phyloP scores from a whole-genome alignment of 75 land plant species.

The Azolla pinnata region DNA sequence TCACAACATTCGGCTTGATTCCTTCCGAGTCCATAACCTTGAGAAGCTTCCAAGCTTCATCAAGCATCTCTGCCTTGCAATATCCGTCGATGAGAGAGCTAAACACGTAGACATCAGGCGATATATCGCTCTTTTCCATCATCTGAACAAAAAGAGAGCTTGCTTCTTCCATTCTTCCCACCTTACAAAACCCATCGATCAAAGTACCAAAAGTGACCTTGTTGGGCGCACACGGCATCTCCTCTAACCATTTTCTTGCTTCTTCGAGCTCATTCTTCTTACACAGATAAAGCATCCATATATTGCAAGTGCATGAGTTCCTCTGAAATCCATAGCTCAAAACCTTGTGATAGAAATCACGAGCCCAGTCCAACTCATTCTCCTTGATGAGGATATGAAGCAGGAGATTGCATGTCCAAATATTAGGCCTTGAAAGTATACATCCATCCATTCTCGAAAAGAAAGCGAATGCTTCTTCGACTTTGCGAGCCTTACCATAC shows the following conservation, averaged over 20 bases:
- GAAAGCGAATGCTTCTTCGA: slow-evolving; percentile 3
- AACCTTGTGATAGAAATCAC: background rate
- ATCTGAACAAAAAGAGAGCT: slow-evolving; percentile 23
- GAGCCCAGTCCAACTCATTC: slow-evolving; percentile 5
- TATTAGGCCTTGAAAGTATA: background rate
- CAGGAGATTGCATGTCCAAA: background rate
- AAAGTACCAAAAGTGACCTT: slow-evolving; percentile 45
- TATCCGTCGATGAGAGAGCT: slow-evolving; percentile 50
- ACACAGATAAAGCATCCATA: slow-evolving; percentile 29
- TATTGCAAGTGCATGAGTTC: slow-evolving; percentile 27
- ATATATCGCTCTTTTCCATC: slow-evolving; percentile 30
- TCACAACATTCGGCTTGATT: slow-evolving; percentile 32
- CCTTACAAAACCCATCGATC: slow-evolving; percentile 44
- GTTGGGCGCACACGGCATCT: slow-evolving; percentile 63
- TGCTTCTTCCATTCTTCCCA: slow-evolving; percentile 37
- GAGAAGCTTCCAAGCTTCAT: slow-evolving; percentile 42
- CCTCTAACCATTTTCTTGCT: slow-evolving; percentile 29
- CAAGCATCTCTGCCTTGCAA: slow-evolving; percentile 28
- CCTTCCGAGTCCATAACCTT: slow-evolving; percentile 28
- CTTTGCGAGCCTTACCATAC: slow-evolving; percentile 2
- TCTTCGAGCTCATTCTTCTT: slow-evolving; percentile 10
- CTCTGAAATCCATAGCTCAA: slow-evolving; percentile 10
- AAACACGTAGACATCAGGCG: slow-evolving; percentile 40
- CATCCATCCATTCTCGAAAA: slow-evolving; percentile 2
- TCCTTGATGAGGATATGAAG: slow-evolving; percentile 1